Base-by-base conservation (phyloP, 1,284 basidiomycete genomes). In the Ustilago sp. region DNA sequence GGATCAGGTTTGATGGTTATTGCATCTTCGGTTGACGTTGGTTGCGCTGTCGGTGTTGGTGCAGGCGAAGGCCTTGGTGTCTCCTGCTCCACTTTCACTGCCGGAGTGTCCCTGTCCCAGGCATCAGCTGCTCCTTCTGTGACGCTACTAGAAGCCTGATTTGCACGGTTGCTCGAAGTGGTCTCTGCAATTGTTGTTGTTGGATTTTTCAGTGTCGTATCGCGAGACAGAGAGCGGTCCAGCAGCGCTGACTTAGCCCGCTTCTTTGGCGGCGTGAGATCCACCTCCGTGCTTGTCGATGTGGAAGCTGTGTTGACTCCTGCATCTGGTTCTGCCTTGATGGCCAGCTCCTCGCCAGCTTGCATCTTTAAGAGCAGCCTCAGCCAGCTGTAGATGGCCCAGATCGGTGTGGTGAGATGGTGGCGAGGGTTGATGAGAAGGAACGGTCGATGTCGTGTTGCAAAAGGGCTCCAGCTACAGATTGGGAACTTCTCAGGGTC, bases 401-500 rank as follows among this genome's bases (percentile, higher is more conserved):
- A 23, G 34, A 34, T 23, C 23, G 5, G 31, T 47, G 56, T 13
- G 4, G 31, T 15, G n/a, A 32, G 31, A n/a, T 36, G 15, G 47
- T 15, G 13, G 28, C 9, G 32, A 12, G 38, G 51, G 31, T 38
- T 39, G 36, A 57, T 47, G 23, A 31, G 41, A 34, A 23, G n/a
- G 11, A 8, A 19, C 13, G 28, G 55, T 43, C 31, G 56, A 58
- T 60, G 59, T 60, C 59, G 48, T 60, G 31, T 39, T 51, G 43
- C 58, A 34, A 59, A 9, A 28, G 32, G 31, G 35, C n/a, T 50
- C 34, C 54, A 39, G 17, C n/a, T 8, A 28, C 15, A 15, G 17
- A 35, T n/a, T 36, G 28, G n/a, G 15, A 34, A 35, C 15, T 52
- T 56, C 19, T 72, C 63, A 72, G 69, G 69, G 69, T 72, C 69